Conservation (phyloP, 2,329 filamentous ascomycete genomes). For the Cytospora leucostoma region DNA sequence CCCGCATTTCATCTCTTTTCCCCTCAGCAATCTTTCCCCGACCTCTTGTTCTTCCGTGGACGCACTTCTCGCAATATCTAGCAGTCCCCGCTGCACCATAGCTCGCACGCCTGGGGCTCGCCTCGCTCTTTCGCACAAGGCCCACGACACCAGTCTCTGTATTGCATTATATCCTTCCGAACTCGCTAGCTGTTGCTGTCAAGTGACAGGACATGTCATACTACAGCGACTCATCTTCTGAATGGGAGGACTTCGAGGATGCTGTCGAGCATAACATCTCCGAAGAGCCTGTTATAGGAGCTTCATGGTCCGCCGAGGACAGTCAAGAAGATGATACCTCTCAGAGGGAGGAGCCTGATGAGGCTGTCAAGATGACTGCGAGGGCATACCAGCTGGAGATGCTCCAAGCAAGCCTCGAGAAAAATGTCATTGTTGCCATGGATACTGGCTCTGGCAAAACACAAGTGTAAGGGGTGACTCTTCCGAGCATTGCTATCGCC, state of each 20-base stretch:
- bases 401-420: constrained; percentile 66
- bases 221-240: constrained; percentile 22
- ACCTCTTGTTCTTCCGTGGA: background rate
- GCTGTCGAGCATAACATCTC: constrained; percentile 82
- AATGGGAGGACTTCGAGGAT: constrained; percentile 48
- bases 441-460: constrained; percentile 81
- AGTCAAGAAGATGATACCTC: background rate
- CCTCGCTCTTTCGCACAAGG: constrained; percentile 1
- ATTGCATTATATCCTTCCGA: background rate
- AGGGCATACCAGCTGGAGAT: constrained; percentile 76
- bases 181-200: background rate
- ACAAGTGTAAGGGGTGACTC: constrained; percentile 59
- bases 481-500: background rate
- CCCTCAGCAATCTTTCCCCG: background rate
- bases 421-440: constrained; percentile 77
- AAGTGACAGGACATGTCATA: constrained; percentile 23
- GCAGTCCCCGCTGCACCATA: background rate
- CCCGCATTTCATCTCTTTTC: background rate
- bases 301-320: constrained; percentile 13
- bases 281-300: constrained; percentile 46
- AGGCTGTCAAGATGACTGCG: constrained; percentile 40
- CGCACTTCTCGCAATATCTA: background rate
- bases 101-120: background rate
- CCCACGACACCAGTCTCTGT: background rate
- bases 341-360: constrained; percentile 1